A percentile compares a stretch with the other conserved stretches of the same genome.
Evolutionary conservation across 805 yeast genomes (phyloP).

Genomic region (Myxozyma vanderwaltii): DNA sequence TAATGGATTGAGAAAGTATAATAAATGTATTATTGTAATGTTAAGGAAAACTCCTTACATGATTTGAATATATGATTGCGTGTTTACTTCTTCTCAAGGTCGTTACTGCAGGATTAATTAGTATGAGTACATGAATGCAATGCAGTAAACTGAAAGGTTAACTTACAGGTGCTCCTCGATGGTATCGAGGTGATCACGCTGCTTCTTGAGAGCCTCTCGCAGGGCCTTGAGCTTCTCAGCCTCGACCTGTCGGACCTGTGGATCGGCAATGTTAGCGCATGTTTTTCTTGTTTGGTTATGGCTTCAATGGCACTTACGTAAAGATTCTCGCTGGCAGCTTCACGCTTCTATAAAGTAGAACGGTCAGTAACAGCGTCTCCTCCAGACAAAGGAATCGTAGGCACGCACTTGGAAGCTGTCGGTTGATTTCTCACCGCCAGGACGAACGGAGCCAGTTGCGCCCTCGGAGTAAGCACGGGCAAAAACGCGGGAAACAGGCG

Average conservation of each 20-base stretch:
- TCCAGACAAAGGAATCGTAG: background rate
- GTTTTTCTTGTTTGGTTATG: background rate
- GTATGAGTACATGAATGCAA: too few species aligned
- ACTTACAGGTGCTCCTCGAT: slow-evolving; percentile 37
- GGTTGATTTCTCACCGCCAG: slow-evolving; percentile 57
- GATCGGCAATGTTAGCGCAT: background rate
- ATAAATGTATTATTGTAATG: too few species aligned
- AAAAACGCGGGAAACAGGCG: slow-evolving; percentile 25
- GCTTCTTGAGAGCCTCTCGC: slow-evolving; percentile 75
- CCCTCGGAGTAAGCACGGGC: slow-evolving; percentile 55
- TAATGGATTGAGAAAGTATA: too few species aligned
- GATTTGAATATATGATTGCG: background rate
- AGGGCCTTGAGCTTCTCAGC: slow-evolving; percentile 79
- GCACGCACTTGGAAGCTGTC: slow-evolving; percentile 49
- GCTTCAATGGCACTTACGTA: slow-evolving; percentile 16
- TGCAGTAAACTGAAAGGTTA: background rate
- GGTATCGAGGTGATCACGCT: slow-evolving; percentile 41
- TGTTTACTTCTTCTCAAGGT: slow-evolving; percentile 30
- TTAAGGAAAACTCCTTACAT: background rate
- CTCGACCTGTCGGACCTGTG: slow-evolving; percentile 73
- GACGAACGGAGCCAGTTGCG: slow-evolving; percentile 61
- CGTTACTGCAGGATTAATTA: slow-evolving; percentile 18
- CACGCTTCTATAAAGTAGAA: slow-evolving; percentile 63
- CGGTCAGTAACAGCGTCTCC: background rate
- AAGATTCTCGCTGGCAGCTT: slow-evolving; percentile 85